phyloP scores from a whole-genome alignment of 805 yeast species.

The Hanseniaspora clermontiae region DNA sequence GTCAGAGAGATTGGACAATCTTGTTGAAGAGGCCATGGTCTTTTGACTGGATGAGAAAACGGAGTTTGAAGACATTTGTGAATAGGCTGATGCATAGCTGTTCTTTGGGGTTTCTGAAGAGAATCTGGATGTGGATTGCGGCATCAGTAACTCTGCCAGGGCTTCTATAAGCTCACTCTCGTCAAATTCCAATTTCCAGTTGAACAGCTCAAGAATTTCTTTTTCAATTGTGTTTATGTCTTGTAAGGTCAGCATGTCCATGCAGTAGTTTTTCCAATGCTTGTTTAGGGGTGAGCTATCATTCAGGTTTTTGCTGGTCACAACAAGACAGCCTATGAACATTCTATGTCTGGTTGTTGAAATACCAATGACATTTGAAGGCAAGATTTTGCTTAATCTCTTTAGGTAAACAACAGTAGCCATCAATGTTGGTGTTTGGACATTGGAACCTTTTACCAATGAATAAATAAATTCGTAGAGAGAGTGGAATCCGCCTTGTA shows the following conservation, averaged over 20 bases:
- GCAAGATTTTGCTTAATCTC: conserved; percentile 63
- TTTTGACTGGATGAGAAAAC: conserved; percentile 12
- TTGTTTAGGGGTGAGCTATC: conserved; percentile 91
- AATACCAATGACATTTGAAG: conserved; percentile 82
- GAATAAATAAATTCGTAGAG: conserved; percentile 55
- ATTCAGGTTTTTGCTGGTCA: conserved; percentile 85
- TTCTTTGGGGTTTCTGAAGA: conserved; percentile 14
- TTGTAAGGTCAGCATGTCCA: conserved; percentile 59
- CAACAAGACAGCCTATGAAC: conserved; percentile 73
- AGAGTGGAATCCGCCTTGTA: conserved; percentile 29
- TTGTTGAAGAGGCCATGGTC: background rate
- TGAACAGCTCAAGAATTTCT: conserved; percentile 66
- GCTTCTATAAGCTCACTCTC: conserved; percentile 58
- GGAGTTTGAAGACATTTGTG: conserved; percentile 8
- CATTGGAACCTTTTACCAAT: conserved; percentile 70
- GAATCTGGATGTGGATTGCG: conserved; percentile 21
- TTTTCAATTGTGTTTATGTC: conserved; percentile 89
- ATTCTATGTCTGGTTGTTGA: conserved; percentile 87
- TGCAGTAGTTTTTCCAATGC: conserved; percentile 91
- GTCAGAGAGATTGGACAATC: conserved; percentile 3
- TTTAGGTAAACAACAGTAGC: conserved; percentile 74
- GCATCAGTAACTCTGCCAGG: conserved; percentile 60
- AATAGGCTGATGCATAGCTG: conserved; percentile 15
- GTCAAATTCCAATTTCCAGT: conserved; percentile 70
- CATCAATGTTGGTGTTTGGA: conserved; percentile 91